Evolutionary conservation across 208 protist species (phyloP).

Genomic region (Acanthamoeba sp.): DNA sequence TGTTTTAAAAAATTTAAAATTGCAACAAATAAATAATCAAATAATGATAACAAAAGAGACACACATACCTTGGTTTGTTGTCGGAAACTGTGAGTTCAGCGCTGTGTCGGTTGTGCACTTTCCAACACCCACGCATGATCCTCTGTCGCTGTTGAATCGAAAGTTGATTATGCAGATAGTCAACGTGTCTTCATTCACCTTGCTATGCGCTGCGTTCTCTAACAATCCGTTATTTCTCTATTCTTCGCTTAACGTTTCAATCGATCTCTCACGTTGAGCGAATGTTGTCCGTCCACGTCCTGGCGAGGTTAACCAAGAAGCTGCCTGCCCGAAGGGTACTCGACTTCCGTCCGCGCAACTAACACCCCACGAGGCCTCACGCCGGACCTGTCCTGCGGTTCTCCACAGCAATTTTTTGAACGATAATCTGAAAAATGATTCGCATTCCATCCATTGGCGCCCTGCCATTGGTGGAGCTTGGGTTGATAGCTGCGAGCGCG

Average conservation of each 20-base stretch:
- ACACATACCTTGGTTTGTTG: neutral
- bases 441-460: neutral
- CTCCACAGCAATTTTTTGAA: neutral
- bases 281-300: no score
- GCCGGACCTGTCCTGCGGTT: neutral
- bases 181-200: no score
- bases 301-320: no score
- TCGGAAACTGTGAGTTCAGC: neutral
- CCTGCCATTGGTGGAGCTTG: neutral
- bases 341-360: no score
- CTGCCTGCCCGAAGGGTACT: no score
- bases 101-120: neutral
- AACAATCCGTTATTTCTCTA: no score
- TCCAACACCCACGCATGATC: neutral
- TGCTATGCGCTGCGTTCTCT: no score
- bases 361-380: neutral
- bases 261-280: no score
- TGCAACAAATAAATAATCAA: neutral
- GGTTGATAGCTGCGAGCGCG: neutral
- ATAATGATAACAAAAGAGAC: no score
- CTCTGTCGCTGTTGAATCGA: no score
- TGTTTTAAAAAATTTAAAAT: neutral
- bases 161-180: no score
- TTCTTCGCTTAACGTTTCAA: no score
- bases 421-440: neutral